Evolutionary conservation across 2,329 filamentous ascomycete genomes (phyloP).

Genomic region (Nigrospora sphaerica): DNA sequence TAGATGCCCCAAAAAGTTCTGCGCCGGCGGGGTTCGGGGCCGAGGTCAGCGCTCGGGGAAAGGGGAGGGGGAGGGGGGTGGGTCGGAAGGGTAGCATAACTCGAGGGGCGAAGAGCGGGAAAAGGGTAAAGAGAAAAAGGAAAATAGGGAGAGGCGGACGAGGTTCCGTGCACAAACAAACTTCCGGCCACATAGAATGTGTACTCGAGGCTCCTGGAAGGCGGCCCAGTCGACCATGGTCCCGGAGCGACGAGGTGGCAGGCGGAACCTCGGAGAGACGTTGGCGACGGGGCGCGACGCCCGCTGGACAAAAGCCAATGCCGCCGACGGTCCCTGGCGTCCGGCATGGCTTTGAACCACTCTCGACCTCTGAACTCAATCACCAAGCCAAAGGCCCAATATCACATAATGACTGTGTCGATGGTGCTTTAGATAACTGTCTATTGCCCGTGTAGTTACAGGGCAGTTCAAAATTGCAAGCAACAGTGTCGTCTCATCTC

Average conservation of each 20-base stretch:
- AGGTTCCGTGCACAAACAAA: conserved; percentile 27
- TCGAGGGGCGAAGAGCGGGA: neutral
- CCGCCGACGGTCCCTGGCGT: conserved; percentile 34
- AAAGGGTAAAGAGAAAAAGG: conserved; percentile 16
- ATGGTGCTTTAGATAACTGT: no score
- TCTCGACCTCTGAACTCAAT: no score
- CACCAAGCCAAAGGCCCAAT: no score
- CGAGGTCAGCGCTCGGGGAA: neutral
- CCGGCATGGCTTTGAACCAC: no score
- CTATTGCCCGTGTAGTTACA: no score
- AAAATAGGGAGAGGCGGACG: neutral
- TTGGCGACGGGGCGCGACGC: conserved; percentile 25
- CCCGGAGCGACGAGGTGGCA: conserved; percentile 40
- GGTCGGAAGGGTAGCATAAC: neutral
- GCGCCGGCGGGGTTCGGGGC: no score
- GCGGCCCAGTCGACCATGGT: conserved; percentile 48
- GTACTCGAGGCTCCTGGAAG: conserved; percentile 50
- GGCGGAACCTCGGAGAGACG: conserved; percentile 28
- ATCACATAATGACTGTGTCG: no score
- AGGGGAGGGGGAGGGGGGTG: conserved; percentile 11
- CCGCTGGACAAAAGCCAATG: conserved; percentile 40
- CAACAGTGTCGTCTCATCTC: no score
- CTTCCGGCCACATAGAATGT: conserved; percentile 40
- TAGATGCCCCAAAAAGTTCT: conserved; percentile 40
- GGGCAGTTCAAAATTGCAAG: no score